Conservation (phyloP, 2,329 filamentous ascomycete genomes). For the Fusarium scirpi region DNA sequence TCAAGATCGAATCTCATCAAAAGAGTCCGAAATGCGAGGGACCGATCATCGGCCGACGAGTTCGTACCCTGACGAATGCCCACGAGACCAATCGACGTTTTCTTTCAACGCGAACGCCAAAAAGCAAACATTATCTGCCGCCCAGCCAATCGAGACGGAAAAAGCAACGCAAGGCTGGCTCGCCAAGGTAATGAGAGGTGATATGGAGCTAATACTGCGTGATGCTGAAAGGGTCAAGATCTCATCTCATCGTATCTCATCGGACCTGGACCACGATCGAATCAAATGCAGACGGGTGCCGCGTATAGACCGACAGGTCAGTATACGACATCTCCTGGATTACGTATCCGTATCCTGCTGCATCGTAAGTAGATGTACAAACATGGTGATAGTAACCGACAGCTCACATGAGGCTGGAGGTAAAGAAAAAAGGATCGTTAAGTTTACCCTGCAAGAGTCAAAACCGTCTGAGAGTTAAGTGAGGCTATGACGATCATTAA, state of each 20-base stretch:
- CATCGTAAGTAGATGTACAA: constrained; percentile 13
- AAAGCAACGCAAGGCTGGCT: constrained; percentile 27
- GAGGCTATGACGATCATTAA: constrained; percentile 12
- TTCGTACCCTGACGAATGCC: background rate
- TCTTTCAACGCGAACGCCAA: background rate
- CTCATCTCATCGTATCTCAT: background rate
- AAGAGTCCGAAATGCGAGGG: background rate
- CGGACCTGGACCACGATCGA: background rate
- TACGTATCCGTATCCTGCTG: background rate
- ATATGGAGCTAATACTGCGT: constrained; percentile 14
- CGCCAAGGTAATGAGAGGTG: background rate
- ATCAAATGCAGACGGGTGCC: background rate
- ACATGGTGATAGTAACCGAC: constrained; percentile 17
- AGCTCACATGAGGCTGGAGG: constrained; percentile 21
- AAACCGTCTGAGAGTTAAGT: background rate
- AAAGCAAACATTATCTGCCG: constrained; percentile 14
- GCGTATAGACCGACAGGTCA: constrained; percentile 2
- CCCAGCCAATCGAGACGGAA: constrained; percentile 16
- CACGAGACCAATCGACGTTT: background rate
- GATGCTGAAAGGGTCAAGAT: constrained; percentile 3
- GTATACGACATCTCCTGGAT: background rate
- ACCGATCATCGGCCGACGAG: background rate
- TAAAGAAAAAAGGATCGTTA: constrained; percentile 4
- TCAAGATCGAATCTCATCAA: background rate
- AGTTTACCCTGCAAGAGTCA: background rate